These are phyloP conservation scores for Hemerocallis citrina DNA, from an alignment of 106 monocot genomes.

Conservation along the genomic window DNA sequence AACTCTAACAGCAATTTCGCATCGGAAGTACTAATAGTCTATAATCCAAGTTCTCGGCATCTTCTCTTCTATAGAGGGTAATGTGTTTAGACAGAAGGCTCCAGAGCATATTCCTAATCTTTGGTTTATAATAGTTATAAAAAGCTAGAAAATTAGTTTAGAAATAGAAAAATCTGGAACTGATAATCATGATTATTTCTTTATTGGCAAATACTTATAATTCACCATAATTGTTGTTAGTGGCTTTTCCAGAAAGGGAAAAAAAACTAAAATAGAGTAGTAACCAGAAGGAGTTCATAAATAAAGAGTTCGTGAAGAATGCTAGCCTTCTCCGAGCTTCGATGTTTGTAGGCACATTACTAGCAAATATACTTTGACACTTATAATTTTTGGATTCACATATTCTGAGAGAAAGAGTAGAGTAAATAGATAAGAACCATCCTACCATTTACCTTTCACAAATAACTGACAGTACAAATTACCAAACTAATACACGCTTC, in stretches of 20 bases:
- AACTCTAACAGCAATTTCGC: not conserved
- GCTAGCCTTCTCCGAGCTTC: constrained; percentile 92
- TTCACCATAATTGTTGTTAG: not conserved
- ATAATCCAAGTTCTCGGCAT: not conserved
- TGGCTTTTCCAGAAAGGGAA: not conserved
- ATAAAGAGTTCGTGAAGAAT: constrained; percentile 96
- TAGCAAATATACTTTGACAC: no score
- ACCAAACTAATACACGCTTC: no score
- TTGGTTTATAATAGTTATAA: not conserved
- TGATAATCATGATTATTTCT: not conserved
- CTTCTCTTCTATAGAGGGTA: not conserved
- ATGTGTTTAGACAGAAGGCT: not conserved
- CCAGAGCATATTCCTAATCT: not conserved
- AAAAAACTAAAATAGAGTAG: no score
- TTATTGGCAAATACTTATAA: not conserved
- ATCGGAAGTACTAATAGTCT: constrained; percentile 5
- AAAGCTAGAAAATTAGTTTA: not conserved
- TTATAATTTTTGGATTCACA: no score
- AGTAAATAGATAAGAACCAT: no score
- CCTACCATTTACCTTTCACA: no score
- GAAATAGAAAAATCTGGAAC: not conserved
- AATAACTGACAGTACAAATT: no score
- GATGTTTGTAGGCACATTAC: constrained; percentile 92
- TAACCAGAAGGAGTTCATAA: constrained; percentile 98
- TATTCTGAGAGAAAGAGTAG: no score